phyloP scores from a whole-genome alignment of 495 filamentous ascomycete species.

The Ascobolus immersus region DNA sequence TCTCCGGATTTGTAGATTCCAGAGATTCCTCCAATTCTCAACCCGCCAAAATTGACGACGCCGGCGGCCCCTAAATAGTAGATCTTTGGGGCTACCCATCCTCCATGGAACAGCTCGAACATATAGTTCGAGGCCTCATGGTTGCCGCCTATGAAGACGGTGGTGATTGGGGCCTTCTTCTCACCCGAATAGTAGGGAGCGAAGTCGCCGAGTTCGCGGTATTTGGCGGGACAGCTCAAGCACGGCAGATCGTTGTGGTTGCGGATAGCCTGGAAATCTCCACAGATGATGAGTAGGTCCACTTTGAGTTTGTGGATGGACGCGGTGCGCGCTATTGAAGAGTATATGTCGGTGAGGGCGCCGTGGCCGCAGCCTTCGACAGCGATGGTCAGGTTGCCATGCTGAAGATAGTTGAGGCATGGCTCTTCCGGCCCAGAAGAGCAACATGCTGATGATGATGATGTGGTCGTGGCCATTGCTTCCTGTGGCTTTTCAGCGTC shows the following conservation, averaged over 20 bases:
- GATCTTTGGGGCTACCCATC: slow-evolving; percentile 90
- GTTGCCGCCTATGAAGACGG: slow-evolving; percentile 80
- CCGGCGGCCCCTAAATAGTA: slow-evolving; percentile 89
- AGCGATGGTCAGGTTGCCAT: too few relatives aligned
- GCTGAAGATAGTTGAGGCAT: too few relatives aligned
- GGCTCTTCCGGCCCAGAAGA: too few relatives aligned
- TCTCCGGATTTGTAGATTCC: slow-evolving; percentile 82
- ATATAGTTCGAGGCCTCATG: slow-evolving; percentile 76
- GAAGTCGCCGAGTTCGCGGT: slow-evolving; percentile 64
- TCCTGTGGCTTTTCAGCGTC: too few relatives aligned
- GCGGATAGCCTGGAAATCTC: slow-evolving; percentile 61
- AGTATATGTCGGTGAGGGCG: slow-evolving; percentile 69
- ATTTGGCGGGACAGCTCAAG: slow-evolving; percentile 69
- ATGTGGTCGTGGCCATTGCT: too few relatives aligned
- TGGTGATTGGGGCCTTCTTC: slow-evolving; percentile 56
- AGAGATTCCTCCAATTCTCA: slow-evolving; percentile 72
- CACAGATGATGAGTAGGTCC: slow-evolving; percentile 75
- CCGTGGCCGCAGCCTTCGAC: slow-evolving; percentile 83
- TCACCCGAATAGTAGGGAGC: slow-evolving; percentile 71
- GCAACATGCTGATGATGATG: too few relatives aligned
- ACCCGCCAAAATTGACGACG: slow-evolving; percentile 50
- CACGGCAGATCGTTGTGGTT: slow-evolving; percentile 66
- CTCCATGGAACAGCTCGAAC: slow-evolving; percentile 68
- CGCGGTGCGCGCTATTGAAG: slow-evolving; percentile 36
- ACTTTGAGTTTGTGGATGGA: slow-evolving; percentile 52